Evolutionary conservation across 257 asterid species (phyloP), one percentile per base, ranked within the genome.

Genomic region (Fraxinus anomala): DNA sequence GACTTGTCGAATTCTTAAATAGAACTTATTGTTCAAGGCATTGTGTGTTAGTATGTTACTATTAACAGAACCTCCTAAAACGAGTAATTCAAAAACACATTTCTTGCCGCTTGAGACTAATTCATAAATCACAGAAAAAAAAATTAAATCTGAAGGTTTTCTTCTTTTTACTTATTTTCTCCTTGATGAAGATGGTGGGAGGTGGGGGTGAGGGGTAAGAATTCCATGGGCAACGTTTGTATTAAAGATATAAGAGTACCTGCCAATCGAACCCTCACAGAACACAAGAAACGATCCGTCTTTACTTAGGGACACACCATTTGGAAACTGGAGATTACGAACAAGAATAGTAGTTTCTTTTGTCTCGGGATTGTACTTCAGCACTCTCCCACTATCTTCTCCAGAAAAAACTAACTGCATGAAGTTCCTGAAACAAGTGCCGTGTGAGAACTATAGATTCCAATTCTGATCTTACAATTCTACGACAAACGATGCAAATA

Each of bases 271-370:
- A 82, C 97, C 89, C 82, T 93, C 99, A 3, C 96, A 89, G 85
- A 88, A 93, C 74, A 89, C 96, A 76, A 95, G 81, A 87, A 91
- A 95, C 1, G 94, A 91, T 26, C 88, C 89, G 49, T 95, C 99
- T 88, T 93, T 95, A 79, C 98, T 95, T 19, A 95, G 79, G 81
- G 98, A 93, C 37, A 95, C 61, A 11, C 99, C 99, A 34, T 95
- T 95, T 9, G 98, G 97, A 66, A 95, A 95, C 71, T 93, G 98
- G 74, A 93, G 76, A 83, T 88, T 81, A 63, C 84, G 91, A 59
- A 95, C 39, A 6, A 95, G 97, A 78, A 93, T 94, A 72, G 91
- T 88, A 77, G 97, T 89, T 81, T 89, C 91, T 82, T 86, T 87
- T 3, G 97, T 93, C 66, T 61, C 75, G 4, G 90, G 89, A 77